Evolutionary conservation across 768 basidiomycete species (phyloP).

Genomic region (Lactifluus pinguis): DNA sequence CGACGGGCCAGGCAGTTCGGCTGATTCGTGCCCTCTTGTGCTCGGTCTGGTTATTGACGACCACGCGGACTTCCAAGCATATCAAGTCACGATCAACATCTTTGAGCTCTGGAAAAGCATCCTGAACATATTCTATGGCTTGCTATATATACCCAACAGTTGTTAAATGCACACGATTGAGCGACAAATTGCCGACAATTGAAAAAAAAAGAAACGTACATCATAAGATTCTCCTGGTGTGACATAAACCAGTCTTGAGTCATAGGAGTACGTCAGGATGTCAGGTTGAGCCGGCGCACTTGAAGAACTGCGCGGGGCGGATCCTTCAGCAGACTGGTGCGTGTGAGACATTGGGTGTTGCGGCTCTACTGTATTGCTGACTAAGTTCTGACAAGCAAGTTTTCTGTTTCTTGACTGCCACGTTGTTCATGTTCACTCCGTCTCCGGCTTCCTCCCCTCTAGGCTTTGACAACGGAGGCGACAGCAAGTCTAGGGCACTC

Average conservation of each 20-base stretch:
- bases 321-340: too few relatives aligned
- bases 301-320: not conserved
- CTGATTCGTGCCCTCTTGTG: conserved; percentile 20
- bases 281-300: not conserved
- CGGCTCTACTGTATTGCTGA: too few relatives aligned
- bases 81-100: conserved; percentile 18
- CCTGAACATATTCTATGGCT: conserved; percentile 18
- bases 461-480: too few relatives aligned
- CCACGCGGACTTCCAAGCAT: conserved; percentile 21
- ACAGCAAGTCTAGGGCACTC: too few relatives aligned
- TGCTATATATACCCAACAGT: conserved; percentile 11
- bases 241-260: conserved; percentile 25
- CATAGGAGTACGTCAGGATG: conserved; percentile 24
- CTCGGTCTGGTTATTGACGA: conserved; percentile 8
- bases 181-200: too few relatives aligned
- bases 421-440: too few relatives aligned
- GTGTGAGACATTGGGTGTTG: too few relatives aligned
- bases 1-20: conserved; percentile 23
- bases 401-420: too few relatives aligned
- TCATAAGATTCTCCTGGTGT: conserved; percentile 21
- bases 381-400: too few relatives aligned
- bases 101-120: conserved; percentile 21
- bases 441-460: too few relatives aligned
- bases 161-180: not conserved
- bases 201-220: conserved; percentile 5